Evolutionary conservation across 257 asterid genomes (phyloP).

Genomic region (Solanum chmielewskii): DNA sequence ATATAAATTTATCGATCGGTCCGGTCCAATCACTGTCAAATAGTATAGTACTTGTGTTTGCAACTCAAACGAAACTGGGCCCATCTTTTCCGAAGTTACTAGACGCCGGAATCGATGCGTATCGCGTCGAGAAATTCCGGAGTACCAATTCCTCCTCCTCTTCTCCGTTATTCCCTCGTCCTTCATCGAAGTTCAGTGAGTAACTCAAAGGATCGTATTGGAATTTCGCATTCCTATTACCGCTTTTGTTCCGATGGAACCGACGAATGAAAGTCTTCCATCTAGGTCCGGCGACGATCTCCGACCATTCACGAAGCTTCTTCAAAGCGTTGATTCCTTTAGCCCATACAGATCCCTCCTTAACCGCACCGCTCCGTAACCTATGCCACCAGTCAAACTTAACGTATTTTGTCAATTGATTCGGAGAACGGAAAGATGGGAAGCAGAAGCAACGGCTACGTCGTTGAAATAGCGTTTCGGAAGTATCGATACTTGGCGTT

Average conservation of each 20-base stretch:
- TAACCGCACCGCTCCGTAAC: constrained; percentile 13
- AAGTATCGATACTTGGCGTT: constrained; percentile 11
- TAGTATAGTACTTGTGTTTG: background rate
- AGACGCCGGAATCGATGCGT: constrained; percentile 35
- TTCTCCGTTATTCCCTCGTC: constrained; percentile 39
- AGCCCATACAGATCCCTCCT: constrained; percentile 27
- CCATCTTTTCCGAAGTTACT: constrained; percentile 40
- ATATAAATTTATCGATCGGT: no score
- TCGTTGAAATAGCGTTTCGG: constrained; percentile 21
- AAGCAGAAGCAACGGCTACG: constrained; percentile 50
- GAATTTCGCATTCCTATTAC: constrained; percentile 19
- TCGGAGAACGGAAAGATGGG: constrained; percentile 23
- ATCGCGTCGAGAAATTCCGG: constrained; percentile 63
- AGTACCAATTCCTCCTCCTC: constrained; percentile 35
- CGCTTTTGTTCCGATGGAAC: constrained; percentile 57
- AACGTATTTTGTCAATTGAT: constrained; percentile 10
- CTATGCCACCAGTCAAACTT: constrained; percentile 43
- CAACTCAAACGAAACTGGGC: constrained; percentile 26
- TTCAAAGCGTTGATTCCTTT: constrained; percentile 42
- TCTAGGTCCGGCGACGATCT: constrained; percentile 74
- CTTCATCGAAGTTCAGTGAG: constrained; percentile 76
- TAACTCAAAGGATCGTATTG: constrained; percentile 72
- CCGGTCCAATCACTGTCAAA: background rate
- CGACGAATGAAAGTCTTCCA: constrained; percentile 85
- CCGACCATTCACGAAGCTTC: constrained; percentile 85